Evolutionary conservation across 306 rosid species (phyloP), one percentile per base, ranked within the genome.

Genomic region (Lathyrus aphaca): DNA sequence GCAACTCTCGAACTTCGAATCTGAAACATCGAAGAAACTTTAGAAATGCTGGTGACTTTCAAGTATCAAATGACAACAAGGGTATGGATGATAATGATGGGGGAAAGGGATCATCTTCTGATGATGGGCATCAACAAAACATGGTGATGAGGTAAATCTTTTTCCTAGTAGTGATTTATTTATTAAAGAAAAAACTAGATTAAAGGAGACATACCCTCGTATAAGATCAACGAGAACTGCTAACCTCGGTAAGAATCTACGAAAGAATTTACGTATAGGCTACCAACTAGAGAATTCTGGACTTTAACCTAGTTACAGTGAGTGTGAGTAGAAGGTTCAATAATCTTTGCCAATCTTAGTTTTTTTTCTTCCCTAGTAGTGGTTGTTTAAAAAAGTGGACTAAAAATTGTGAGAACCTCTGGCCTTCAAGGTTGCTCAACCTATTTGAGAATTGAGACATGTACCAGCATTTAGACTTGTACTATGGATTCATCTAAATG

Each of bases 101-200:
- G 18, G 66, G 79, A 69, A 89, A 80, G 76, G 83, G 78, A 70
- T 80, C 87, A 25, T 87, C 90, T 68, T 84, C 91, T 10, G 86
- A 72, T 19, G 87, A 86, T 50, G 95, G 84, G 79, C 85, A 45
- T 66, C 79, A 0, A 84, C 79, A 46, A 66, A 66, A 54, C 82
- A 61, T 38, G 77, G 64, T 54, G 75, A 81, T 4, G 72, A 78
- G 92, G 97, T 89, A 87, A 66, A 62, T 58, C 27, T 40, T 55
- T 21, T 64, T 82, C 56, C 64, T 57, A n/a, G 12, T 10, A 44
- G 66, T 37, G 18, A 29, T 27, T 56, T 14, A 27, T 21, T 53
- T 56, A 13, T 56, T 29, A 53, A 50, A 50, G 13, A 56, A 23
- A 12, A 17, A 19, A 25, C 13, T 27, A 56, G 40, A 25, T 29